phyloP scores from a whole-genome alignment of 2,329 filamentous ascomycete genomes.

The Pseudocercospora vitis region DNA sequence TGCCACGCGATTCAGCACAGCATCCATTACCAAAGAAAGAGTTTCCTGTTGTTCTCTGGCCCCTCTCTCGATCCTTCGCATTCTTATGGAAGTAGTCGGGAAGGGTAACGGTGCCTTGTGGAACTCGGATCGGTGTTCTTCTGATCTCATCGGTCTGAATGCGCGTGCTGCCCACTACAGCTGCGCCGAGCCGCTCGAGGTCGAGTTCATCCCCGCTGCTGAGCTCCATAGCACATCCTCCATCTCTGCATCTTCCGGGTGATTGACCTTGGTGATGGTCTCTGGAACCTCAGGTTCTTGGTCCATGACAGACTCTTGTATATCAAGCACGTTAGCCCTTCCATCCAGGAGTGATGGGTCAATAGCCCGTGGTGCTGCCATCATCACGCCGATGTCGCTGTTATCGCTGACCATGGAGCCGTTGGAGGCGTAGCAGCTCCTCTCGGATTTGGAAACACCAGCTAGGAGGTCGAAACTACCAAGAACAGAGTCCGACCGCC shows the following conservation, averaged over 20 bases:
- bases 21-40: too few species aligned
- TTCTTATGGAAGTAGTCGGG: too few species aligned
- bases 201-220: background rate
- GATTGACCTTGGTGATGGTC: background rate
- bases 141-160: background rate
- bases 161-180: background rate
- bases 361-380: background rate
- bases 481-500: slow-evolving; percentile 1
- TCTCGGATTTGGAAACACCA: background rate
- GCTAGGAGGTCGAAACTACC: slow-evolving; percentile 1
- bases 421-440: background rate
- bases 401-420: background rate
- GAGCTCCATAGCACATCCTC: background rate
- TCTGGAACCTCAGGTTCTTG: background rate
- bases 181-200: background rate
- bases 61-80: too few species aligned
- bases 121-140: too few species aligned
- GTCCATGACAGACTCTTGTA: background rate
- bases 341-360: background rate
- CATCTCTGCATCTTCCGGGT: background rate
- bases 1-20: too few species aligned
- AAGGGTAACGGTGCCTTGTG: too few species aligned
- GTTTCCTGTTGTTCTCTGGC: too few species aligned
- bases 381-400: background rate
- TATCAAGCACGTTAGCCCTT: background rate